phyloP scores from a whole-genome alignment of 2,329 filamentous ascomycete genomes.

The Xylariaceae sp. region DNA sequence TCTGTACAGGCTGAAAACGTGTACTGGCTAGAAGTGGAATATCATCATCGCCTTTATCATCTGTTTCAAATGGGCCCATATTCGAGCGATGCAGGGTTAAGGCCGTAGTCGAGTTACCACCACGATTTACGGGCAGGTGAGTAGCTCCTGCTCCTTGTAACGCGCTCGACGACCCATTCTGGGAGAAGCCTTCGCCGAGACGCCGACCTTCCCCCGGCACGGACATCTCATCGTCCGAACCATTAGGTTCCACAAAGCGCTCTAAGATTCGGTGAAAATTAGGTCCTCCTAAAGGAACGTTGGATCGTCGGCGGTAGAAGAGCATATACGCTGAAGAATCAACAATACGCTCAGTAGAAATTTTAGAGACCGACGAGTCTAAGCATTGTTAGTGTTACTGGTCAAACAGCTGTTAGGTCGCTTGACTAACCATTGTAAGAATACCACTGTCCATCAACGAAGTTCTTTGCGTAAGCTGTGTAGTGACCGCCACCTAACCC shows the following conservation, averaged over 20 bases:
- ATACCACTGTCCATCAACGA: slow-evolving; percentile 88
- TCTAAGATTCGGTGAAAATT: slow-evolving; percentile 74
- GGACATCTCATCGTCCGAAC: slow-evolving; percentile 51
- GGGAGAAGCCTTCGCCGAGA: slow-evolving; percentile 84
- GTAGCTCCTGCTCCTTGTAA: slow-evolving; percentile 77
- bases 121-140: slow-evolving; percentile 69
- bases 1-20: slow-evolving; percentile 44
- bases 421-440: slow-evolving; percentile 84
- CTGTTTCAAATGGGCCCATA: slow-evolving; percentile 10
- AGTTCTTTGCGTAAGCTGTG: slow-evolving; percentile 93
- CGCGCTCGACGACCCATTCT: slow-evolving; percentile 89
- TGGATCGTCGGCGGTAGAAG: slow-evolving; percentile 90
- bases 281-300: slow-evolving; percentile 77
- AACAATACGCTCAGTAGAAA: slow-evolving; percentile 68
- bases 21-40: slow-evolving; percentile 31
- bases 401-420: background rate
- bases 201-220: slow-evolving; percentile 81
- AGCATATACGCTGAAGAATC: slow-evolving; percentile 85
- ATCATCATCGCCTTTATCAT: slow-evolving; percentile 31
- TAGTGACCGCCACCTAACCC: slow-evolving; percentile 95
- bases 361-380: slow-evolving; percentile 77
- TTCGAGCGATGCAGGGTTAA: background rate
- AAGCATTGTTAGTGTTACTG: slow-evolving; percentile 47
- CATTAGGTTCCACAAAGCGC: slow-evolving; percentile 59
- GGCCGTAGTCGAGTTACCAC: slow-evolving; percentile 49